phyloP scores from a whole-genome alignment of 2,329 filamentous ascomycete genomes.

The Colletotrichum sp. region DNA sequence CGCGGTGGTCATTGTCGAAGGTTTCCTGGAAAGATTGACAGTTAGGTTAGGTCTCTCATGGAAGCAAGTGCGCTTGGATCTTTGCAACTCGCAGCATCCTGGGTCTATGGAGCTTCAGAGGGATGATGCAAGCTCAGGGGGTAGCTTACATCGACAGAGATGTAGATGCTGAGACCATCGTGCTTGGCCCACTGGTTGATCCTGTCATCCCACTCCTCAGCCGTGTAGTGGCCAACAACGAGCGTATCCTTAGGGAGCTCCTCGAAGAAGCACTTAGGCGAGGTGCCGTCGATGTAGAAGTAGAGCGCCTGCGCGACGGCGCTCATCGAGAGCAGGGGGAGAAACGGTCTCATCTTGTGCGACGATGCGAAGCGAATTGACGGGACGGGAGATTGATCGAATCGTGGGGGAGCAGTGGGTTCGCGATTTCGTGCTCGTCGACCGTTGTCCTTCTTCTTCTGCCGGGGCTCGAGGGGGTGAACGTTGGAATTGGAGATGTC shows the following conservation, averaged over 20 bases:
- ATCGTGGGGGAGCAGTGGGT: background rate
- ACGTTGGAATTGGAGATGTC: conserved; percentile 2
- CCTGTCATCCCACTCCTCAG: conserved; percentile 81
- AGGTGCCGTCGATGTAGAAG: conserved; percentile 90
- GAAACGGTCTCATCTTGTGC: conserved; percentile 61
- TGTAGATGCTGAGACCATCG: conserved; percentile 80
- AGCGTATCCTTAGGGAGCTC: conserved; percentile 97
- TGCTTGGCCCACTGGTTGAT: conserved; percentile 73
- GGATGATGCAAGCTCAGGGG: background rate
- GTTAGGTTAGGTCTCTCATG: conserved; percentile 9
- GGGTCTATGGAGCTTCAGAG: background rate
- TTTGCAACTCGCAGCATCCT: background rate
- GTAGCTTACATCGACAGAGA: conserved; percentile 79
- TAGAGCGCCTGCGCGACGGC: conserved; percentile 80
- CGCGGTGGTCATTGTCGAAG: conserved; percentile 97
- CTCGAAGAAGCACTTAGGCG: conserved; percentile 96
- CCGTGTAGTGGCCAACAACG: conserved; percentile 90
- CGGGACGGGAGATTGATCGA: background rate
- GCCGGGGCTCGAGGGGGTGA: background rate
- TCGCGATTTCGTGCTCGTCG: background rate
- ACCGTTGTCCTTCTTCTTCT: background rate
- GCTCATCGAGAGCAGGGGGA: conserved; percentile 71
- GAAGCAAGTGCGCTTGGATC: background rate
- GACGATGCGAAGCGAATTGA: background rate
- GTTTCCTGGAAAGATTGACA: conserved; percentile 66